A percentile compares a stretch with the other conserved stretches of the same genome.
Conservation (phyloP, 805 yeast genomes). For the Candida ovalis region DNA sequence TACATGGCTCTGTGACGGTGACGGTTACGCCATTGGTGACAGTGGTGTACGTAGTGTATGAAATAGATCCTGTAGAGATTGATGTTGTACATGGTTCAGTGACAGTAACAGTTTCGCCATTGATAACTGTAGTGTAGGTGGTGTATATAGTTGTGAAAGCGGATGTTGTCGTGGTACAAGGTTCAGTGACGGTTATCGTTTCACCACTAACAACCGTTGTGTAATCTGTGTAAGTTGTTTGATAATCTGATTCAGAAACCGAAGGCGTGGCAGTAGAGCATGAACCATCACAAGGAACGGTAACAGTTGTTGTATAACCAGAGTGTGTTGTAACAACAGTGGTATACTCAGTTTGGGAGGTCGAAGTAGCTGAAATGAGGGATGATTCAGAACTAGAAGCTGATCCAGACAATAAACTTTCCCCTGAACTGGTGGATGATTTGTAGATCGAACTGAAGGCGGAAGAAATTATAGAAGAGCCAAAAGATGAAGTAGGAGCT, state of each 20-base stretch:
- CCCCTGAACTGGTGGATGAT: no score
- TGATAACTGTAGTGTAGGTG: constrained; percentile 4
- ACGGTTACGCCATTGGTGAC: background rate
- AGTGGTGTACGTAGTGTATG: background rate
- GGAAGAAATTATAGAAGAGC: no score
- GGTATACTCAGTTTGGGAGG: constrained; percentile 2
- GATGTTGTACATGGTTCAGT: background rate
- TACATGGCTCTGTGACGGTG: background rate
- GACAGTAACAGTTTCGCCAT: constrained; percentile 5
- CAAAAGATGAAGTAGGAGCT: no score
- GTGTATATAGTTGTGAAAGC: no score
- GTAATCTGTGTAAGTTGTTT: background rate
- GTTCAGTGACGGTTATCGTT: background rate
- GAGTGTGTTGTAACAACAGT: constrained; percentile 6
- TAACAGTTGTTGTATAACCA: constrained; percentile 11
- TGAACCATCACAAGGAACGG: constrained; percentile 13
- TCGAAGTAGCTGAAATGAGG: background rate
- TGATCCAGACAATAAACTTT: no score
- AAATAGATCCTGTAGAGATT: background rate
- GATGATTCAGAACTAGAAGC: background rate
- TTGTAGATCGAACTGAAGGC: no score
- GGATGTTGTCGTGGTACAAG: background rate
- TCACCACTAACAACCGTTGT: background rate
- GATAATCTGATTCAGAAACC: background rate
- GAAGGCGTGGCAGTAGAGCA: constrained; percentile 3